These are phyloP conservation scores for Boletus speciosus DNA, from an alignment of 768 basidiomycete genomes.

Conservation along the genomic window DNA sequence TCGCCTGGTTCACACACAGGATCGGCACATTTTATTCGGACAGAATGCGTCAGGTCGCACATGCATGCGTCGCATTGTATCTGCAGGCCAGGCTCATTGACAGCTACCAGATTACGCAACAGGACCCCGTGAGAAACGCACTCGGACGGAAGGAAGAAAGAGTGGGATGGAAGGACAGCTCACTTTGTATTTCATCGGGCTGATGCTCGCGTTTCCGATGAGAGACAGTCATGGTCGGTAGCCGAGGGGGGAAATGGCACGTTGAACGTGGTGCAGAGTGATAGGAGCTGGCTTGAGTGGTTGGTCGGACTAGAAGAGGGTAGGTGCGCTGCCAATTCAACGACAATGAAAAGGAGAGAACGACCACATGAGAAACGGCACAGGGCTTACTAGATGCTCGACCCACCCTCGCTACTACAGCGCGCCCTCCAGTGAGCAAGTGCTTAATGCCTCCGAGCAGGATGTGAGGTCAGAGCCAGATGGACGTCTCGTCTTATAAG, in stretches of 20 bases:
- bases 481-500: not conserved
- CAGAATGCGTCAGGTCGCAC: constrained; percentile 91
- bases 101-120: constrained; percentile 44
- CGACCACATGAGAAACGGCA: not conserved
- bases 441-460: not conserved
- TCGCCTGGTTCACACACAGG: constrained; percentile 65
- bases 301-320: not conserved
- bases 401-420: not conserved
- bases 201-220: constrained; percentile 62
- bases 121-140: constrained; percentile 26
- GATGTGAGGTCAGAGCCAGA: not conserved
- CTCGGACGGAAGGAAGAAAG: not conserved
- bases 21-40: constrained; percentile 95
- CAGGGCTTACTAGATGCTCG: not conserved
- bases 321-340: not conserved
- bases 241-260: not conserved
- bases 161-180: constrained; percentile 19
- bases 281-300: not conserved
- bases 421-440: not conserved
- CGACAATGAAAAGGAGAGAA: not conserved
- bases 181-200: constrained; percentile 65
- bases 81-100: constrained; percentile 79
- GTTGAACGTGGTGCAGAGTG: not conserved
- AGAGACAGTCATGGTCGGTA: constrained; percentile 54
- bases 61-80: constrained; percentile 82